Evolutionary conservation across 2,329 filamentous ascomycete genomes (phyloP), one percentile per base, ranked within the genome.

Genomic region (Pezicula neosporulosa): DNA sequence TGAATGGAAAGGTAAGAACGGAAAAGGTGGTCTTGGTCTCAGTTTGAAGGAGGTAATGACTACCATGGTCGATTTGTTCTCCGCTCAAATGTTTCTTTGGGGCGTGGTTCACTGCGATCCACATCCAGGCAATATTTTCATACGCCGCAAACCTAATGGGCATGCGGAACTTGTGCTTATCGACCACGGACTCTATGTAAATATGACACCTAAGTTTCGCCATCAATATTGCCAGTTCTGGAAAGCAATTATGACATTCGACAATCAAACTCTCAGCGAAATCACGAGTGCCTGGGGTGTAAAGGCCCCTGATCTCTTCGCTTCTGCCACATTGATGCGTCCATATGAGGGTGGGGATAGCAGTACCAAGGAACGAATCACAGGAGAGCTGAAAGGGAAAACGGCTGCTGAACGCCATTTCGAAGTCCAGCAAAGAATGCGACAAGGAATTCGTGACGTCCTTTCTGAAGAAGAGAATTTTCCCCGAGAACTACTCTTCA

Each of bases 71-170:
- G 93, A 97, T 67, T 80, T 97, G 33, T 99, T 97, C 75, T 89
- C 87, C n/a, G 92, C 90, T 2, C 93, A 97, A 66, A 97, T 97
- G 80, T 99, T 97, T 76, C 86, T 96, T 58, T 97, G 90, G 89
- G 94, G 94, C 12, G 81, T 89, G 41, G 89, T 97, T 0, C 93
- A 99, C 73, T 97, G 93, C 72, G 94, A 99, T 68, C 94, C 94
- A 9, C 94, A 99, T 66, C 94, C 94, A 1, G 93, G 93, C 27
- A 99, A 99, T 72, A 94, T 97, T 68, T 96, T 99, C 72, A 87
- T 97, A 65, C 87, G 94, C 8, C 86, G 94, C 8, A 77, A 90
- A 15, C 88, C 91, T 1, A 85, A 79, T 41, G 93, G 93, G n/a
- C 80, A 83, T 41, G 80, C 93, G 1, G 91, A 99, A 72, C 80